Base-by-base conservation (phyloP, 305 asterid species). In the Fraxinus albicans region DNA sequence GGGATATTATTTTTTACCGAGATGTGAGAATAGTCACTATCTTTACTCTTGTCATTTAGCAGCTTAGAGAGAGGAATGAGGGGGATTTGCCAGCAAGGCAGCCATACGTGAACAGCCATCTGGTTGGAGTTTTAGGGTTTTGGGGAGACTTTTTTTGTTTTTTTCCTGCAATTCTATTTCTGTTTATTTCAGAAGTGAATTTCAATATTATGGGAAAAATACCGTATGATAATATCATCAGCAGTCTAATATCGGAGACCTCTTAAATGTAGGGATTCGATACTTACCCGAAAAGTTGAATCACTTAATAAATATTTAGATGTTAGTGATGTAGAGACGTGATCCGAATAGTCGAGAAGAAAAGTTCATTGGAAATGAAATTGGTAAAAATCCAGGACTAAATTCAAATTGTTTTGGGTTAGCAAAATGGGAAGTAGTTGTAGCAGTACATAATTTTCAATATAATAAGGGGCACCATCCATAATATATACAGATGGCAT, bases 21-120 rank as follows among this genome's bases (percentile, higher is more conserved):
- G 25, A 80, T 27, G 34, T 53, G 80, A 87, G 90, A 83, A 85
- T 80, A 78, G 85, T 87, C 88, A 67, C 82, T 27, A 76, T 83
- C 84, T 83, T 29, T 53, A 31, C 82, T 85, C 83, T 81, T 87
- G 88, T 87, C 90, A 79, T 80, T 31, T 82, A 84, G 83, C 86
- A 15, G 17, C 42, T 29, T 55, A 6, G 36, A 50, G 17, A 23
- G 9, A 21, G n/a, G n/a, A 73, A 65, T 47, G 74, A 33, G 76
- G 7, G 25, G 58, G 63, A n/a, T 83, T 44, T 13, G 86, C 84
- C 79, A 35, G 58, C 80, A 40, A 58, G 1, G 60, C 69, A 81
- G 53, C 87, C 72, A 58, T 67, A 76, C 73, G 5, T n/a, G 35
- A 12, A 13, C 77, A 15, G 76, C 58, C 85, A 84, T 15, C 76